phyloP scores from a whole-genome alignment of 495 filamentous ascomycete genomes.

The Oidiodendron maius region DNA sequence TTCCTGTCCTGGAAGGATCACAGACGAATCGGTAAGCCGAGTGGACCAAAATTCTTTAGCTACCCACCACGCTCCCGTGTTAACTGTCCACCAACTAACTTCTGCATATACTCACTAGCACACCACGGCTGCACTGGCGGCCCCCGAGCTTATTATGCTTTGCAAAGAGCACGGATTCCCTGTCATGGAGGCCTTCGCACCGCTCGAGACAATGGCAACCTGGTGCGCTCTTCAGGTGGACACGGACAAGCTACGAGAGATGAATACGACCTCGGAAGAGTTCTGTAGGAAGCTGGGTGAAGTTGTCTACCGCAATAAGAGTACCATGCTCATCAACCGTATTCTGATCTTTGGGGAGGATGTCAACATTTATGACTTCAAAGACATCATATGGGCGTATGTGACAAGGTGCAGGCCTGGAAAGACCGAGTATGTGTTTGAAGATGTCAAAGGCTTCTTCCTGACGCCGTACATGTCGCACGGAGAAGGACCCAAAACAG shows the following conservation, averaged over 20 bases:
- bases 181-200: slow-evolving; percentile 31
- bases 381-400: slow-evolving; percentile 38
- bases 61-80: too few relatives aligned
- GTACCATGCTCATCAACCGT: slow-evolving; percentile 33
- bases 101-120: too few relatives aligned
- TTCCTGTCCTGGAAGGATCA: too few relatives aligned
- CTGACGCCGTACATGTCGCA: slow-evolving; percentile 34
- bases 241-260: slow-evolving; percentile 23
- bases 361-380: slow-evolving; percentile 25
- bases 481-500: slow-evolving; percentile 19
- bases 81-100: too few relatives aligned
- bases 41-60: too few relatives aligned
- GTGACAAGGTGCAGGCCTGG: slow-evolving; percentile 33
- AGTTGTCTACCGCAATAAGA: slow-evolving; percentile 32
- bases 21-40: too few relatives aligned
- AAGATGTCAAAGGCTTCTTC: slow-evolving; percentile 33
- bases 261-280: slow-evolving; percentile 27
- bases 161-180: slow-evolving; percentile 31
- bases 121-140: slow-evolving; percentile 24
- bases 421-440: slow-evolving; percentile 31
- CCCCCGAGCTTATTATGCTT: slow-evolving; percentile 33
- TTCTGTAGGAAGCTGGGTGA: slow-evolving; percentile 28
- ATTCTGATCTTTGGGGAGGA: slow-evolving; percentile 34
- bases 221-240: slow-evolving; percentile 36
- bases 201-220: slow-evolving; percentile 35